Base-by-base conservation (phyloP, 257 asterid species). In the Gardenia jasminoides region DNA sequence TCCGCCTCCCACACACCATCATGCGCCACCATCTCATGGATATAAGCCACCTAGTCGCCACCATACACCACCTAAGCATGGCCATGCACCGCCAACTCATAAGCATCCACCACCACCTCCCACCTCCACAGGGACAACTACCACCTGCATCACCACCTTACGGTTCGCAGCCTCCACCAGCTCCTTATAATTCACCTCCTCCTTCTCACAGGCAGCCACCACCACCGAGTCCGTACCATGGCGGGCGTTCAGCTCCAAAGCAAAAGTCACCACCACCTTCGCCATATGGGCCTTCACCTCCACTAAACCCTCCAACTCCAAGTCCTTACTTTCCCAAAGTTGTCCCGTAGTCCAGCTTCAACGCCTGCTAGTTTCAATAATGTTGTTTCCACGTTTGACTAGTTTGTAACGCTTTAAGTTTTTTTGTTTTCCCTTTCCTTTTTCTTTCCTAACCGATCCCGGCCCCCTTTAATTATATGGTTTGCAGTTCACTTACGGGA, bases 81-180 rank as follows among this genome's bases (percentile, higher is more conserved):
- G 39, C 56, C 62, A 61, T 28, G 46, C 79, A 64, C 79, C 75
- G 2, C 75, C 79, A 76, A 30, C 70, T 7, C 78, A 36, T 36
- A 62, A 36, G 24, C 58, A 44, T 10, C 44, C 41, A 11, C 36
- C 72, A 1, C 79, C 79, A 11, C 41, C 76, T 24, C 39, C 48
- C 61, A 0, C 44, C n/a, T 67, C 24, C 33, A 19, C 71, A 71
- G 61, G 46, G 33, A 70, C n/a, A 1, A n/a, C 72, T 58, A 30
- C 82, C 82, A 64, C 72, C 82, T 17, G 7, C 65, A 3, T 56
- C 72, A 20, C 69, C 77, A n/a, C 22, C 71, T 10, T 66, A 44
- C 50, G 2, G 24, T 66, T 7, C 6, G n/a, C 66, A 11, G 43
- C 54, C 43, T 31, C 54, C 41, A 10, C 76, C 46, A 13, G 22